Percentiles rank a stretch among this genome's conserved stretches.
These are phyloP conservation scores for Carex scoparia DNA, from an alignment of 176 grass and related monocot species.

Conservation along the genomic window DNA sequence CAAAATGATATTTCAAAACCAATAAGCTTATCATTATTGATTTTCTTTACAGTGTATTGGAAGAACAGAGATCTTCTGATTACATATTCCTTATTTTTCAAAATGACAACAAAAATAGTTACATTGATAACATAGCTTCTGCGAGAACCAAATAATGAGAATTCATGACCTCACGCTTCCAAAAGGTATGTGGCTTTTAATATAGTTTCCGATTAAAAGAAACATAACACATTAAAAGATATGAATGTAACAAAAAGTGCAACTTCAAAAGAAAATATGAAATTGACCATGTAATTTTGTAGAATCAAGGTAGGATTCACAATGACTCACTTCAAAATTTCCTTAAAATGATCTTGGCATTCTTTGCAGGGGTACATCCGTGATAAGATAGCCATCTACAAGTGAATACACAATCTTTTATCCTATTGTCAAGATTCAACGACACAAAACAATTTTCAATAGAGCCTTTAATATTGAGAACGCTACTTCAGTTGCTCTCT, in stretches of 20 bases:
- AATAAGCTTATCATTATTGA: too few relatives aligned
- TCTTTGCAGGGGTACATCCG: slow-evolving; percentile 96
- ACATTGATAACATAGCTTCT: neutral
- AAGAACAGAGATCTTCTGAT: neutral
- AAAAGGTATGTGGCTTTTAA: neutral
- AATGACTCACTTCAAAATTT: slow-evolving; percentile 84
- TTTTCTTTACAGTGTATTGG: too few relatives aligned
- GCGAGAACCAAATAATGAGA: neutral
- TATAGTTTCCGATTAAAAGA: neutral
- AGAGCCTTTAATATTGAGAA: neutral
- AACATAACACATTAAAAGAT: neutral
- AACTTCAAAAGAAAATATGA: neutral
- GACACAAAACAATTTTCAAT: neutral
- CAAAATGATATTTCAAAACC: too few relatives aligned
- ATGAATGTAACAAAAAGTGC: neutral
- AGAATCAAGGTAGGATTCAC: neutral
- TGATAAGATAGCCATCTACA: slow-evolving; percentile 82
- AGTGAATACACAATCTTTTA: slow-evolving; percentile 25
- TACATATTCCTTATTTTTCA: neutral
- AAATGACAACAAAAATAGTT: neutral
- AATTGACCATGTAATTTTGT: neutral
- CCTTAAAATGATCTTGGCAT: slow-evolving; percentile 89
- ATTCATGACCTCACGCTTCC: neutral
- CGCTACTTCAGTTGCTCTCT: neutral
- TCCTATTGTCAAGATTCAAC: neutral